phyloP scores from a whole-genome alignment of 1,284 basidiomycete genomes.

The Mycena sp. region DNA sequence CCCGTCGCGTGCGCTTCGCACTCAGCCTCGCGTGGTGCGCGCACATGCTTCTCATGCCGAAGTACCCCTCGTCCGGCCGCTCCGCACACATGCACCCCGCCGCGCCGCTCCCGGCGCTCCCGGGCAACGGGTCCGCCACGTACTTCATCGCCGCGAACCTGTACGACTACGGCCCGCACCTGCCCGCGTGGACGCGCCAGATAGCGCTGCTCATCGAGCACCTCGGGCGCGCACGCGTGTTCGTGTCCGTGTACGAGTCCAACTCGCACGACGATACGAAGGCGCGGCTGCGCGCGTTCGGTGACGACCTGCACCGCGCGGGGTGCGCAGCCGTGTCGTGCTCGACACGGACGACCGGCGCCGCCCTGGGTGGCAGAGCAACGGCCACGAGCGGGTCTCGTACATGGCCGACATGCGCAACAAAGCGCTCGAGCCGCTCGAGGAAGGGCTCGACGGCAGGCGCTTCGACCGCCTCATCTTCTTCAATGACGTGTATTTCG shows the following conservation, averaged over 20 bases:
- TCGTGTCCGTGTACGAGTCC: slow-evolving; percentile 32
- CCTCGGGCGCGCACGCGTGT: slow-evolving; percentile 26
- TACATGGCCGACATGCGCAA: slow-evolving; percentile 35
- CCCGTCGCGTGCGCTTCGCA: slow-evolving; percentile 65
- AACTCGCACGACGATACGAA: slow-evolving; percentile 32
- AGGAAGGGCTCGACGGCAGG: slow-evolving; percentile 14
- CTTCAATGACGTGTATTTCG: slow-evolving; percentile 34
- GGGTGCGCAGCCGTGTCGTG: slow-evolving; percentile 19
- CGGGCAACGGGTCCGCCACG: slow-evolving; percentile 5
- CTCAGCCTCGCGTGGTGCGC: slow-evolving; percentile 58
- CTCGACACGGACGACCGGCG: slow-evolving; percentile 21
- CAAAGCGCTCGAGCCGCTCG: slow-evolving; percentile 28
- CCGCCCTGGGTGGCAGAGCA: slow-evolving; percentile 22
- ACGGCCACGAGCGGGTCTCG: slow-evolving; percentile 27
- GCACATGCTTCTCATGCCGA: slow-evolving; percentile 25
- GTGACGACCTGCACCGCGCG: slow-evolving; percentile 11
- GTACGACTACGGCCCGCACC: slow-evolving; percentile 28
- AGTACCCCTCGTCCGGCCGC: slow-evolving; percentile 22
- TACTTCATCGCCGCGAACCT: slow-evolving; percentile 34
- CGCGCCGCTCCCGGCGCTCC: slow-evolving; percentile 2
- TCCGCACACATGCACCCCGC: slow-evolving; percentile 25
- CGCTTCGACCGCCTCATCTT: slow-evolving; percentile 23
- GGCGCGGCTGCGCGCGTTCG: slow-evolving; percentile 20
- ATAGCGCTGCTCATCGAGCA: slow-evolving; percentile 23
- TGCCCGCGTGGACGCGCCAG: slow-evolving; percentile 29